Evolutionary conservation across 2,329 filamentous ascomycete genomes (phyloP).

Genomic region (Colletotrichum neosansevieriae): DNA sequence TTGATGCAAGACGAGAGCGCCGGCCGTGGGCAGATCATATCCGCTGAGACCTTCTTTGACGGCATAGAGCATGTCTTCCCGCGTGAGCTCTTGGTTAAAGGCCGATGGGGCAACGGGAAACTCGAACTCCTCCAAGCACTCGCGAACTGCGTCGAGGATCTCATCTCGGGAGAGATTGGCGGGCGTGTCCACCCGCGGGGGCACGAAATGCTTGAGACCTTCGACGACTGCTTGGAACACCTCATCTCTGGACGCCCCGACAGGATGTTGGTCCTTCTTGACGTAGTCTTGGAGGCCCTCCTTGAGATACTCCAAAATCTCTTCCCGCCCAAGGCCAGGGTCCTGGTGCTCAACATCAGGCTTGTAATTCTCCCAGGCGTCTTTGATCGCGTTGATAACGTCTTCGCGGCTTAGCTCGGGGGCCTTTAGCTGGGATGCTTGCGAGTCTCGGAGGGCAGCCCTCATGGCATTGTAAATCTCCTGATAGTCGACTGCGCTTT

Average conservation of each 20-base stretch:
- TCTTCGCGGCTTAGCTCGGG: slow-evolving; percentile 79
- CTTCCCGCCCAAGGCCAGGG: slow-evolving; percentile 89
- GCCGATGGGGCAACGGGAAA: slow-evolving; percentile 73
- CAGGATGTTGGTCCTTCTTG: slow-evolving; percentile 62
- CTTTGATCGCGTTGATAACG: slow-evolving; percentile 86
- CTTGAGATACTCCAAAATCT: slow-evolving; percentile 87
- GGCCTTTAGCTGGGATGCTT: slow-evolving; percentile 59
- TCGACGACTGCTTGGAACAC: slow-evolving; percentile 89
- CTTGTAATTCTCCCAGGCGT: slow-evolving; percentile 95
- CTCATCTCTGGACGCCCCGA: slow-evolving; percentile 81
- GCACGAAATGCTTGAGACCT: slow-evolving; percentile 83
- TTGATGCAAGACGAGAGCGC: slow-evolving; percentile 56
- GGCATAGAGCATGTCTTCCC: slow-evolving; percentile 73
- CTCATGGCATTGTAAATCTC: slow-evolving; percentile 90
- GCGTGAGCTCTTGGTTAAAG: slow-evolving; percentile 65
- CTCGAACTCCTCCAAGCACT: slow-evolving; percentile 88
- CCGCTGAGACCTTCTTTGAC: slow-evolving; percentile 70
- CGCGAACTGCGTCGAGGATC: slow-evolving; percentile 83
- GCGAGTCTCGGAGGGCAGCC: slow-evolving; percentile 75
- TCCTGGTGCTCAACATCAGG: slow-evolving; percentile 93
- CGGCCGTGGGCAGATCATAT: slow-evolving; percentile 59
- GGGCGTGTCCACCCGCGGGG: slow-evolving; percentile 78
- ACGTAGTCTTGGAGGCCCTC: slow-evolving; percentile 86
- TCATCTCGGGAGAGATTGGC: slow-evolving; percentile 82
- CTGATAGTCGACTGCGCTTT: slow-evolving; percentile 77